Conservation (phyloP, 2,329 filamentous ascomycete genomes). For the Phialocephala sp. region DNA sequence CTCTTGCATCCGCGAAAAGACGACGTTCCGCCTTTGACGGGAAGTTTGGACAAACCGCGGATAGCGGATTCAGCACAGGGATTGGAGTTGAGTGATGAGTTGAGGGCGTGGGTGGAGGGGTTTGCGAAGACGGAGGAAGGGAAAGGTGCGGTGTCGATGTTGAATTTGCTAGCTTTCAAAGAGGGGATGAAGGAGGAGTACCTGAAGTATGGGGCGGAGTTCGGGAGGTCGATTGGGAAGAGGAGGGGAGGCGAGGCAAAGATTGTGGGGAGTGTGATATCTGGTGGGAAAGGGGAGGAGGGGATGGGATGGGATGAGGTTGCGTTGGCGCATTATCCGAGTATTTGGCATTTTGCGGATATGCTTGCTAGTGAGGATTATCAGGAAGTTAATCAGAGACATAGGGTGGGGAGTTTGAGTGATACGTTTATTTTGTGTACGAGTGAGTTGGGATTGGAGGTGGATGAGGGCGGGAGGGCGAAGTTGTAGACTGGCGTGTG, state of each 20-base stretch:
- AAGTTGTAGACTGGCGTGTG: conserved; percentile 6
- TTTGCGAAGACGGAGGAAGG: conserved; percentile 42
- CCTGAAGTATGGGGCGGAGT: conserved; percentile 61
- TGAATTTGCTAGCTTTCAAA: conserved; percentile 66
- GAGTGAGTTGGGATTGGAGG: conserved; percentile 50
- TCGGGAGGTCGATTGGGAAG: conserved; percentile 54
- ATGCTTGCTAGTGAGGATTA: conserved; percentile 64
- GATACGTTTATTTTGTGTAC: conserved; percentile 61
- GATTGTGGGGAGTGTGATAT: conserved; percentile 62
- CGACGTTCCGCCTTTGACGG: conserved; percentile 46
- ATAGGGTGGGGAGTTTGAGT: conserved; percentile 55
- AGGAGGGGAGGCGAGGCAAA: conserved; percentile 64
- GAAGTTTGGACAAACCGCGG: conserved; percentile 40
- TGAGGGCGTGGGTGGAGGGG: conserved; percentile 55
- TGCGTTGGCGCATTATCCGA: conserved; percentile 68
- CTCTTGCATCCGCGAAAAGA: conserved; percentile 46
- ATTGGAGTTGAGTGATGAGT: conserved; percentile 58
- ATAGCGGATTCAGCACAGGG: conserved; percentile 48
- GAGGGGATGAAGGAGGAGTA: conserved; percentile 58
- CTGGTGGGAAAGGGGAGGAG: conserved; percentile 34
- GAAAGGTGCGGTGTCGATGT: conserved; percentile 61
- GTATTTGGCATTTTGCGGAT: conserved; percentile 64
- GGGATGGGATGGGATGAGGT: conserved; percentile 62
- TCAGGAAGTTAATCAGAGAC: conserved; percentile 60
- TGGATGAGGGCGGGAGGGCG: neutral